Evolutionary conservation across 2,329 filamentous ascomycete genomes (phyloP).

Genomic region (Parastagonospora nodorum): DNA sequence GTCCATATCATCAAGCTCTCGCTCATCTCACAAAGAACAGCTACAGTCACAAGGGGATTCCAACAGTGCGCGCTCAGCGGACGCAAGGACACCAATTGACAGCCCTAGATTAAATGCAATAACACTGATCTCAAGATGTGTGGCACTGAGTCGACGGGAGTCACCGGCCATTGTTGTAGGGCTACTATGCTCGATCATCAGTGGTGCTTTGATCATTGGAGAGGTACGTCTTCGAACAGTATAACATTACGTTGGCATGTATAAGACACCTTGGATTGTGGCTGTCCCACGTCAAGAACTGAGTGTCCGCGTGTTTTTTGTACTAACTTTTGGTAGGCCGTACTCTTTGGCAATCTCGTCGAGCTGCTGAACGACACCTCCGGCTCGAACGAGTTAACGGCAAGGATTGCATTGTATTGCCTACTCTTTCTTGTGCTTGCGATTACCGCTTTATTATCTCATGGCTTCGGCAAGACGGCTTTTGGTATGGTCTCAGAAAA

Average conservation of each 20-base stretch:
- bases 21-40: constrained; percentile 17
- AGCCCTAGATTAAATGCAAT: constrained; percentile 16
- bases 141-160: constrained; percentile 44
- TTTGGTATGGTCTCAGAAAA: constrained; percentile 57
- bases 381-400: constrained; percentile 21
- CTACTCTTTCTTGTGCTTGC: constrained; percentile 61
- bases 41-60: background rate
- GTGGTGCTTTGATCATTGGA: constrained; percentile 61
- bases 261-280: no score
- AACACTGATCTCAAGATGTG: constrained; percentile 29
- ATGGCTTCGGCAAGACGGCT: constrained; percentile 51
- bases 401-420: constrained; percentile 50
- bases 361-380: constrained; percentile 36
- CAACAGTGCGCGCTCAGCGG: constrained; percentile 1
- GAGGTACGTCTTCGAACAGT: constrained; percentile 44
- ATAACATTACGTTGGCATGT: background rate
- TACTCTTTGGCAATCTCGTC: constrained; percentile 39
- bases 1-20: constrained; percentile 25
- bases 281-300: background rate
- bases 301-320: background rate
- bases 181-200: constrained; percentile 51
- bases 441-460: constrained; percentile 54
- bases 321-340: constrained; percentile 8
- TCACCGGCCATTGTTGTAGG: constrained; percentile 48
- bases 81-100: background rate